phyloP scores from a whole-genome alignment of 768 basidiomycete species.

The Lactifluus subvellereus region DNA sequence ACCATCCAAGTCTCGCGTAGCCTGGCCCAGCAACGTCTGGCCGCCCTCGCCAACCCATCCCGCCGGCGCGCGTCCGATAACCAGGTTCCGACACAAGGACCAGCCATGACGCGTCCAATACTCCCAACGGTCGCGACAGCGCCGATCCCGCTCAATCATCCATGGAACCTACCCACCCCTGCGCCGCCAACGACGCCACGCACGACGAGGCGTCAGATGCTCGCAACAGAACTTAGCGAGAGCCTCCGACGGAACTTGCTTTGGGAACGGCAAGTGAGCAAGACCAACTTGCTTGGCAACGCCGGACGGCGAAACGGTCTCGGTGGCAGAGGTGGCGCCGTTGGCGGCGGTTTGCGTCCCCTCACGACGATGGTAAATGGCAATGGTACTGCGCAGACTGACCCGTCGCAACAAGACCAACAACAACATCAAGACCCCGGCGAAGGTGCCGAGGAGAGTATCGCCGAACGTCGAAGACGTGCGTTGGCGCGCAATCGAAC shows the following conservation, averaged over 20 bases:
- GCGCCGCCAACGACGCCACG: constrained; percentile 72
- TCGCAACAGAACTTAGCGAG: constrained; percentile 80
- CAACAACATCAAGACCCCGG: constrained; percentile 9
- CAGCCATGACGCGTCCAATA: constrained; percentile 22
- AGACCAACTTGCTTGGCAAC: constrained; percentile 40
- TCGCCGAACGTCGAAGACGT: constrained; percentile 24
- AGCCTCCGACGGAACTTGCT: constrained; percentile 73
- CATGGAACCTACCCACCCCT: constrained; percentile 67
- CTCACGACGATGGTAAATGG: constrained; percentile 29
- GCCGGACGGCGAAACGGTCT: constrained; percentile 29
- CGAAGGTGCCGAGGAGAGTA: constrained; percentile 1
- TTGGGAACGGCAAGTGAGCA: constrained; percentile 71
- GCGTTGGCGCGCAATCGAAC: constrained; percentile 57
- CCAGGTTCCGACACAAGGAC: constrained; percentile 18
- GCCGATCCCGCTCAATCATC: constrained; percentile 56
- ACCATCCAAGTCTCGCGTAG: constrained; percentile 56
- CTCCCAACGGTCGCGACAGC: constrained; percentile 38
- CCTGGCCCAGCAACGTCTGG: constrained; percentile 62
- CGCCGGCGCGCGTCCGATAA: constrained; percentile 38
- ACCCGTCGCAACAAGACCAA: constrained; percentile 28
- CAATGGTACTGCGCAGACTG: constrained; percentile 10
- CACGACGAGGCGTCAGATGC: constrained; percentile 79
- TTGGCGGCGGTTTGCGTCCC: constrained; percentile 33
- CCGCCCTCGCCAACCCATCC: constrained; percentile 42
- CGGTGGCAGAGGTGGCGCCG: constrained; percentile 25